phyloP scores from a whole-genome alignment of 2,329 filamentous ascomycete species.

The Bipolaris bicolor region DNA sequence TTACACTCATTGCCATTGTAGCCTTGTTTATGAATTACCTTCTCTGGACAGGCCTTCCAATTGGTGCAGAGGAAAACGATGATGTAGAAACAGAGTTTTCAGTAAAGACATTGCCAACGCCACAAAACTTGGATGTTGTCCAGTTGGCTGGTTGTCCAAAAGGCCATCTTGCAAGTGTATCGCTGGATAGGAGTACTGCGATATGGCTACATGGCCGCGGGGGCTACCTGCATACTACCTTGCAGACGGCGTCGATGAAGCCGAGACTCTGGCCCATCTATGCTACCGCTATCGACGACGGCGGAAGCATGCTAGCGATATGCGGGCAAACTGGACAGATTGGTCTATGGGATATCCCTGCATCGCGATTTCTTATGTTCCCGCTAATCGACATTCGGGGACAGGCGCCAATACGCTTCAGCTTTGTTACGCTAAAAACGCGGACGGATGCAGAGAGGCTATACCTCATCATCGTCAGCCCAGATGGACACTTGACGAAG shows the following conservation, averaged over 20 bases:
- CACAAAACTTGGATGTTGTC: constrained; percentile 73
- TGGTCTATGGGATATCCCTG: constrained; percentile 67
- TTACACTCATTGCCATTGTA: constrained; percentile 68
- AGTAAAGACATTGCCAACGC: constrained; percentile 65
- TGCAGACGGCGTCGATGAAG: constrained; percentile 43
- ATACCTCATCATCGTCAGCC: constrained; percentile 65
- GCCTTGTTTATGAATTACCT: constrained; percentile 76
- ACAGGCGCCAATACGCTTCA: constrained; percentile 70
- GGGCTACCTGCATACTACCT: constrained; percentile 36
- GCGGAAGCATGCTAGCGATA: constrained; percentile 70
- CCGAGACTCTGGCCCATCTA: constrained; percentile 57
- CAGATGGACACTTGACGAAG: constrained; percentile 68
- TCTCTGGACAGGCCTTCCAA: constrained; percentile 66
- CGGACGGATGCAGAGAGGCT: constrained; percentile 37
- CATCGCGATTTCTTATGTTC: constrained; percentile 63
- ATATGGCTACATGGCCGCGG: constrained; percentile 59
- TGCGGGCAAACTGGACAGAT: constrained; percentile 65
- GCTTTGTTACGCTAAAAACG: constrained; percentile 45
- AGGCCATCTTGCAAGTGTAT: constrained; percentile 71
- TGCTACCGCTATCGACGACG: constrained; percentile 68
- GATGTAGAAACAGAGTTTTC: constrained; percentile 61
- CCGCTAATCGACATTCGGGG: constrained; percentile 60
- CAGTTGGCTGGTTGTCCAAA: constrained; percentile 67
- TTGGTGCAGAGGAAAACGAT: constrained; percentile 53
- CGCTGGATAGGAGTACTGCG: constrained; percentile 71